Conservation (phyloP, 306 rosid species). For the Mucuna pruriens region DNA sequence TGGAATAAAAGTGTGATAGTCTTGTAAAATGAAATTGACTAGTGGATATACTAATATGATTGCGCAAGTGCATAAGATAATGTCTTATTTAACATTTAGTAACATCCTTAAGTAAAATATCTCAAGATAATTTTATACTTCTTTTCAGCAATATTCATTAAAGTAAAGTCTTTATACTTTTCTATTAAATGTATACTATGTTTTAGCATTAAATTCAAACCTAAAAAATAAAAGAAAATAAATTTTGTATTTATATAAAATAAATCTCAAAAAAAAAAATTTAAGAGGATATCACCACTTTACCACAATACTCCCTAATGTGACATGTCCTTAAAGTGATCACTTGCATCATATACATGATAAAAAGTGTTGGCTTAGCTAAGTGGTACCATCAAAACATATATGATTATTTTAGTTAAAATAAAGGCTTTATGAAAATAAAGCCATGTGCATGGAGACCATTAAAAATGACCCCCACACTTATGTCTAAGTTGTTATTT, state of each 20-base stretch:
- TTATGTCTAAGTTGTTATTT: too few species aligned
- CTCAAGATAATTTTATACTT: not conserved
- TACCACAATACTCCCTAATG: not conserved
- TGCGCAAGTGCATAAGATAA: not conserved
- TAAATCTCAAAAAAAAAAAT: not conserved
- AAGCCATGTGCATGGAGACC: constrained; percentile 44
- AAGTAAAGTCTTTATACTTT: not conserved
- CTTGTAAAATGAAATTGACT: not conserved
- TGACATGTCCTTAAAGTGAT: constrained; percentile 4
- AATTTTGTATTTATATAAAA: not conserved
- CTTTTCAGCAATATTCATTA: not conserved
- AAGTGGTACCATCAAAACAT: constrained; percentile 38
- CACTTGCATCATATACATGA: constrained; percentile 42
- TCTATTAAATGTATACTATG: not conserved
- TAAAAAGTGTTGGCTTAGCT: constrained; percentile 47
- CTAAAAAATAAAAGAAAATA: not conserved
- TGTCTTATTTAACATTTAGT: constrained; percentile 21
- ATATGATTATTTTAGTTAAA: constrained; percentile 27
- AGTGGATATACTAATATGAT: not conserved
- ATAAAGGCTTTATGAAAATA: constrained; percentile 12
- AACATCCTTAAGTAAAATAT: not conserved
- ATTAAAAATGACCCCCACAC: constrained; percentile 23
- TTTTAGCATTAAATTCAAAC: constrained; percentile 30
- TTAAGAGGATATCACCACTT: not conserved
- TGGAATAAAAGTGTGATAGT: not conserved